Evolutionary conservation across 805 yeast species (phyloP).

Genomic region (Ogataea pilisensis): DNA sequence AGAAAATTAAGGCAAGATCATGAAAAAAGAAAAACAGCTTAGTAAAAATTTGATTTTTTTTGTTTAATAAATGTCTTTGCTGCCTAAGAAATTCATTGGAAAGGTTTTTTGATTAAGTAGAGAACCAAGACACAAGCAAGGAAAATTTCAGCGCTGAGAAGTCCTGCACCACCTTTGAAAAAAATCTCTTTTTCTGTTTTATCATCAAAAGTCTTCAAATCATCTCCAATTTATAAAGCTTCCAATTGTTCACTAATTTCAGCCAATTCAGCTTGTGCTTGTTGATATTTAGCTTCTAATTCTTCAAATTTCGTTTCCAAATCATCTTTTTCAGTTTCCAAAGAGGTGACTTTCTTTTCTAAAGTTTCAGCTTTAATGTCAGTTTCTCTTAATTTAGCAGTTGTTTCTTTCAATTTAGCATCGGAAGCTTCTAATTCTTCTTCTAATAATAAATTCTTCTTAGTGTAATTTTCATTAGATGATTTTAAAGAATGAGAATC

Average conservation of each 20-base stretch:
- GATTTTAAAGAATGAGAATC: constrained; percentile 86
- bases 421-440: constrained; percentile 90
- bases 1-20: too few relatives aligned
- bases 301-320: constrained; percentile 91
- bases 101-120: constrained; percentile 14
- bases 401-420: constrained; percentile 85
- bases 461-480: constrained; percentile 84
- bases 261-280: constrained; percentile 90
- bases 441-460: constrained; percentile 85
- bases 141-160: constrained; percentile 8
- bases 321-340: constrained; percentile 88
- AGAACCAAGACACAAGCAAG: constrained; percentile 16
- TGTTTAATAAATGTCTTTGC: too few relatives aligned
- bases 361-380: constrained; percentile 95
- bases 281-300: constrained; percentile 71
- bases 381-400: constrained; percentile 89
- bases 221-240: constrained; percentile 39
- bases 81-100: constrained; percentile 5
- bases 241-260: constrained; percentile 96
- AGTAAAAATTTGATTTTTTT: too few relatives aligned
- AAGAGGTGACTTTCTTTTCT: constrained; percentile 87
- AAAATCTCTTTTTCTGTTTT: background rate
- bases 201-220: background rate
- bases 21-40: constrained; percentile 1
- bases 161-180: background rate